These are phyloP conservation scores for Solanum sparsipilum DNA, from an alignment of 257 asterid genomes.

Conservation along the genomic window DNA sequence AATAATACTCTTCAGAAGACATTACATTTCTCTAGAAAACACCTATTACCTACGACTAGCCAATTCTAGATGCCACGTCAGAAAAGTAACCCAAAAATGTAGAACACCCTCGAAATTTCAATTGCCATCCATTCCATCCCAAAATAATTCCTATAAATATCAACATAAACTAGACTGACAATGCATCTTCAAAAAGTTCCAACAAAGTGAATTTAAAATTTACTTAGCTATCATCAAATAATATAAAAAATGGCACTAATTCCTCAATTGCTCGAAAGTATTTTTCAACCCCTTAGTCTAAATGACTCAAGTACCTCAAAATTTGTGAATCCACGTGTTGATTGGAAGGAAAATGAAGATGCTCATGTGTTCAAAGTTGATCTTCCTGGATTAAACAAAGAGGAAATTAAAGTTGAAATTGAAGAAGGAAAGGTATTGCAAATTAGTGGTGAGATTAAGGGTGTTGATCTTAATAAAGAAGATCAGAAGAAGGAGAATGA, in stretches of 20 bases:
- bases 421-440: neutral
- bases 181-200: no score
- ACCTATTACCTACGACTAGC: neutral
- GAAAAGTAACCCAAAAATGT: neutral
- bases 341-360: neutral
- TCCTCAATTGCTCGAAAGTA: neutral
- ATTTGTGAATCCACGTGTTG: neutral
- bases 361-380: neutral
- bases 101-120: neutral
- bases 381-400: neutral
- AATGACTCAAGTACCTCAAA: neutral
- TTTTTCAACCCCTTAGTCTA: neutral
- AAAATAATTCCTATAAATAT: neutral
- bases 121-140: neutral
- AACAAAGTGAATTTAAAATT: neutral
- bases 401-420: neutral
- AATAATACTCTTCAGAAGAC: neutral
- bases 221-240: neutral
- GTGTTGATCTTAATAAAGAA: neutral
- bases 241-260: constrained; percentile 1
- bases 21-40: neutral
- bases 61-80: neutral
- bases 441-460: neutral
- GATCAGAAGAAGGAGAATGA: neutral
- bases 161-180: neutral